Evolutionary conservation across 2,329 filamentous ascomycete genomes (phyloP), one percentile per base, ranked within the genome.

Genomic region (Paraphaeosphaeria sporulosa): DNA sequence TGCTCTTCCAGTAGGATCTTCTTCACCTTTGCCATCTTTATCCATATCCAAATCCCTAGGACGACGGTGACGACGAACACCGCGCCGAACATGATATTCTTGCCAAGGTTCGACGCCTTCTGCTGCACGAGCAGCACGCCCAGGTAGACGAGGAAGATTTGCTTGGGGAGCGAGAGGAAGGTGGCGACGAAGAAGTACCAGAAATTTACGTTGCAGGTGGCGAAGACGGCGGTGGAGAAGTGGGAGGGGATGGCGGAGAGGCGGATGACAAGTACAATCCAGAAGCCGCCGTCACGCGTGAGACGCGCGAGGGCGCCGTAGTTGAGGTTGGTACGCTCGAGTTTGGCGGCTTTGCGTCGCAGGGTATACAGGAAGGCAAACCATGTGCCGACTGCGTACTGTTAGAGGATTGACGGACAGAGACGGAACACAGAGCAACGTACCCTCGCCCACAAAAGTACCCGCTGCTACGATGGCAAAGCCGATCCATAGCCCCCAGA

Each of bases 181-280:
- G 74, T 76, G 1, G 74, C 72, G 43, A 76, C 66, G 40, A 72
- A 66, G 36, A 76, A 76, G 57, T 71, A 65, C 70, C 72, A 75
- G 62, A 76, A 76, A 19, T 74, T 75, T 50, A 76, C 74, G 60
- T 76, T 71, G 64, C 73, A 76, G 38, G 74, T 76, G 21, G 71
- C 74, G 55, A 76, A 76, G 1, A 76, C 73, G 44, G 73, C 74
- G 19, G 73, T 75, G 21, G 68, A 72, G 61, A 76, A 76, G 61
- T 76, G 74, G 38, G 72, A 66, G 9, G 74, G 74, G 30, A 76
- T 68, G n/a, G 72, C 74, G 38, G 68, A 71, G 8, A 76, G 66
- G 8, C 74, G 72, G 55, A 76, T 76, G 23, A 76, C 36, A 12
- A 76, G 67, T 25, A 76, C 72, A 32, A 76, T 73, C 63, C 69